Evolutionary conservation across 345 rosid species (phyloP), one percentile per base, ranked within the genome.

Genomic region (Aquilaria yunnanensis): DNA sequence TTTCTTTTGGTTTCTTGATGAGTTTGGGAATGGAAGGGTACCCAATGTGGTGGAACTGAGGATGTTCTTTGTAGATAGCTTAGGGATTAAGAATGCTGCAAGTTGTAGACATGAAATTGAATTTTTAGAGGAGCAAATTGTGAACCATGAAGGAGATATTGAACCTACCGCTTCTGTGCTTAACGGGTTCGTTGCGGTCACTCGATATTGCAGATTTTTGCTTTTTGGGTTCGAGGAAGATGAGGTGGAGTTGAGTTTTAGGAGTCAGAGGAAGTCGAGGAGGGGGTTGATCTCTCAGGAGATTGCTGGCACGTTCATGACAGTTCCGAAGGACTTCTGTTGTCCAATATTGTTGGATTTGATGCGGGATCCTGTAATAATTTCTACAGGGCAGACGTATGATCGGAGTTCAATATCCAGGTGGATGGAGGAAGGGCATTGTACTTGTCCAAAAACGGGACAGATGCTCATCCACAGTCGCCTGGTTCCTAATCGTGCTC

Each of bases 351-450:
- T 95, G 0, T 63, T 85, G 68, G 99, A 94, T 74, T 68, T 94
- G 88, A 94, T 94, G 96, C 77, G 70, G 29, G 97, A 94, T 80
- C 99, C 99, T 0, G 96, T 88, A 67, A 87, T 87, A 48, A 70
- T 91, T 13, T 90, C 97, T 0, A 90, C 96, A 0, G 95, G 97
- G 14, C 99, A 94, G 65, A 94, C 96, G 2, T 94, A 90, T 58
- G 97, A 94, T 51, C 85, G 96, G 77, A 78, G 81, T 66, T 83
- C 95, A 0, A 90, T 94, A 55, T 64, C 89, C 30, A 81, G 99
- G 69, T 94, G 99, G 99, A 66, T 94, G 64, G 97, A 94, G 62
- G 96, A 86, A 77, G 99, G 97, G 56, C 91, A 88, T 47, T 76
- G 79, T 67, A 83, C 83, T 49, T 94, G 97, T 63, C 99, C 96